These are phyloP conservation scores for Phaffomyces opuntiae DNA, from an alignment of 805 yeast species.

Conservation along the genomic window DNA sequence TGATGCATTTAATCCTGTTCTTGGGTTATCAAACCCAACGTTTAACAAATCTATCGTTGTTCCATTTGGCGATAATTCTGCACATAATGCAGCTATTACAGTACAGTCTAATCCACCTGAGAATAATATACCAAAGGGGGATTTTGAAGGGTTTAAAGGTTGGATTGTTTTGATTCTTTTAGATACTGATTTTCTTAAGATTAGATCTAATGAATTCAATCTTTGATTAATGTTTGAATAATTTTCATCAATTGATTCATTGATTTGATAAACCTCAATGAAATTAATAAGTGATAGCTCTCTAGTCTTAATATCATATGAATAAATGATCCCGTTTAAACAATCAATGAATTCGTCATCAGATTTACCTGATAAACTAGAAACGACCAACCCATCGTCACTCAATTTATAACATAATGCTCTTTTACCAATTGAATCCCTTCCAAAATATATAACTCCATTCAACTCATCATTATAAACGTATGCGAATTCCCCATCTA, in stretches of 20 bases:
- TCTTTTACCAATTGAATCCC: conserved; percentile 78
- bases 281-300: conserved; percentile 14
- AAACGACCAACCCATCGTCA: conserved; percentile 34
- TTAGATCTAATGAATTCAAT: conserved; percentile 19
- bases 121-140: conserved; percentile 54
- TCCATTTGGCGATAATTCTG: conserved; percentile 23
- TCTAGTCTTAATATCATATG: conserved; percentile 27
- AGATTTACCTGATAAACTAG: conserved; percentile 36
- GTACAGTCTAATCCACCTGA: conserved; percentile 97
- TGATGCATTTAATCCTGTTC: conserved; percentile 51
- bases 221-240: conserved; percentile 6
- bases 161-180: conserved; percentile 54
- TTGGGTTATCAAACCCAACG: conserved; percentile 87
- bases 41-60: conserved; percentile 66
- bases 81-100: conserved; percentile 54
- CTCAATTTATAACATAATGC: conserved; percentile 47
- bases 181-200: conserved; percentile 33
- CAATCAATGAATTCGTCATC: conserved; percentile 44
- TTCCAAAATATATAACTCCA: conserved; percentile 59
- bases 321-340: conserved; percentile 41
- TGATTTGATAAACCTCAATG: conserved; percentile 15
- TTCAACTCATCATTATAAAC: conserved; percentile 36
- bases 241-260: conserved; percentile 16
- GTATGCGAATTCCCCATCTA: conserved; percentile 84
- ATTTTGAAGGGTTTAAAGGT: conserved; percentile 38